Evolutionary conservation across 495 filamentous ascomycete species (phyloP).

Genomic region (Cryomyces minteri): DNA sequence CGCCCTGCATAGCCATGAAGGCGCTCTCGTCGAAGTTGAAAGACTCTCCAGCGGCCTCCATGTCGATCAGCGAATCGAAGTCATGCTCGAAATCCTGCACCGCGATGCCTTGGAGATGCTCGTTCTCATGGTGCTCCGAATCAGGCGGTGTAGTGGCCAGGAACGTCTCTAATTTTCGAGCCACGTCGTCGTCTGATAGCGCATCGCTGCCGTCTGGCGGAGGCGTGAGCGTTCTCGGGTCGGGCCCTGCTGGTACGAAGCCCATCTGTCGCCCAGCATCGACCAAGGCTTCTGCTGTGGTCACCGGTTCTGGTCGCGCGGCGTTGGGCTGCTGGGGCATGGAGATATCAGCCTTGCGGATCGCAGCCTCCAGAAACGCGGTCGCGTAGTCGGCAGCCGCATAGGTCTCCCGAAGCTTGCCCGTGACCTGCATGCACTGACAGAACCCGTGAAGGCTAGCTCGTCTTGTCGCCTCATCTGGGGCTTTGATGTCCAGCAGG

Average conservation of each 20-base stretch:
- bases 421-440: slow-evolving; percentile 66
- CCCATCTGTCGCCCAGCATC: slow-evolving; percentile 17
- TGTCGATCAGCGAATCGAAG: slow-evolving; percentile 17
- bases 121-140: slow-evolving; percentile 2
- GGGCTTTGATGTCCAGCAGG: slow-evolving; percentile 67
- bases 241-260: background rate
- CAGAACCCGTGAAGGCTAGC: slow-evolving; percentile 53
- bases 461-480: slow-evolving; percentile 43
- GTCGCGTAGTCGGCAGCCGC: slow-evolving; percentile 68
- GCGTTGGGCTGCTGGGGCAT: slow-evolving; percentile 35
- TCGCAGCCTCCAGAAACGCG: slow-evolving; percentile 66
- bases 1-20: slow-evolving; percentile 14
- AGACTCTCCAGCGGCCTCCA: slow-evolving; percentile 11
- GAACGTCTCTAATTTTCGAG: slow-evolving; percentile 17
- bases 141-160: slow-evolving; percentile 23
- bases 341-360: slow-evolving; percentile 53
- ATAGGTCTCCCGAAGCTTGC: slow-evolving; percentile 61
- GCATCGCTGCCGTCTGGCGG: background rate
- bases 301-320: background rate
- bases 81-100: slow-evolving; percentile 17
- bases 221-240: background rate
- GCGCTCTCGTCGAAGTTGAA: background rate
- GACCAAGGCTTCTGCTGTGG: slow-evolving; percentile 19
- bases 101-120: background rate
- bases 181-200: slow-evolving; percentile 19